These are phyloP conservation scores for Jatropha podagrica DNA, from an alignment of 441 rosid genomes.

Conservation along the genomic window DNA sequence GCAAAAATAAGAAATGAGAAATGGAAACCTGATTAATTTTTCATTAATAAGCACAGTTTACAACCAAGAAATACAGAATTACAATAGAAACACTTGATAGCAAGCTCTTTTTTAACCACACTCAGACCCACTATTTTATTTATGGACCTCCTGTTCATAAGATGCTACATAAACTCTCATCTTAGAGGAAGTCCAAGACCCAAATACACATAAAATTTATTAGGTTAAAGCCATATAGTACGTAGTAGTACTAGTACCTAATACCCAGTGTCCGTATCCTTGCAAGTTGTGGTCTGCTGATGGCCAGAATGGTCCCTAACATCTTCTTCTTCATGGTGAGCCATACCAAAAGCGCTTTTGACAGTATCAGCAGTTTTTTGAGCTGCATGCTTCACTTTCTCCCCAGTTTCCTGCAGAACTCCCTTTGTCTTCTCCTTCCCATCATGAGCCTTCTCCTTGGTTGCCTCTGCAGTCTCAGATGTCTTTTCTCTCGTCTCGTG, in stretches of 20 bases:
- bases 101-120: neutral
- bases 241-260: too few relatives aligned
- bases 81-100: neutral
- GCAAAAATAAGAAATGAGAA: too few relatives aligned
- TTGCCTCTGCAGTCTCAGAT: slow-evolving; percentile 16
- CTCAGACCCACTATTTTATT: neutral
- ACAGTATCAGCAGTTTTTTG: slow-evolving; percentile 57
- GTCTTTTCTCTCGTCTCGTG: slow-evolving; percentile 33
- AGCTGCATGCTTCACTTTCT: slow-evolving; percentile 56
- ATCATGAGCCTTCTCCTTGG: slow-evolving; percentile 34
- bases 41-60: neutral
- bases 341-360: slow-evolving; percentile 58
- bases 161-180: neutral
- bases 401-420: slow-evolving; percentile 52
- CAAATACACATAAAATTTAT: too few relatives aligned
- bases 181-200: neutral
- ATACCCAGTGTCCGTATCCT: neutral
- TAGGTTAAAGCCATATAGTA: too few relatives aligned
- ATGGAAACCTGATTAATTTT: too few relatives aligned
- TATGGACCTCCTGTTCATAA: neutral
- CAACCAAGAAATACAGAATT: too few relatives aligned
- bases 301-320: neutral
- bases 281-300: neutral
- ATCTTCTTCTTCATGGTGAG: slow-evolving; percentile 28
- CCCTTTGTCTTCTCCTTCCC: slow-evolving; percentile 43